Percentiles rank a stretch among this genome's conserved stretches.
phyloP scores from a whole-genome alignment of 768 basidiomycete genomes.

The Kwoniella europaea region DNA sequence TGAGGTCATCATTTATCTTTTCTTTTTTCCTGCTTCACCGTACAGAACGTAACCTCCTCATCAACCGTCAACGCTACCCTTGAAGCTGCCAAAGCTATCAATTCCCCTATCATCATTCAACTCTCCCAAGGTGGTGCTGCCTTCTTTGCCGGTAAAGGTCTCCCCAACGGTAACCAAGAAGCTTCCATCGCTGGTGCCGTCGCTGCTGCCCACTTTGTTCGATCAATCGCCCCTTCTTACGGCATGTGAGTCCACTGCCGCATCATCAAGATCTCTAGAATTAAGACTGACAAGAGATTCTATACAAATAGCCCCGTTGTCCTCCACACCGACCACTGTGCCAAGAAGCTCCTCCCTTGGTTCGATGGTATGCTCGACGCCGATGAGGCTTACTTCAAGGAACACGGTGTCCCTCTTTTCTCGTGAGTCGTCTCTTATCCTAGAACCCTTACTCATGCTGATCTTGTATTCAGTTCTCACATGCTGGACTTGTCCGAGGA shows the following conservation, averaged over 20 bases:
- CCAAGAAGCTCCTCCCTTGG: constrained; percentile 96
- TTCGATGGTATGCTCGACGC: constrained; percentile 98
- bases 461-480: constrained; percentile 67
- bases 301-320: constrained; percentile 77
- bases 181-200: constrained; percentile 91
- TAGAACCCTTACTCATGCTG: background rate
- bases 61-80: constrained; percentile 92
- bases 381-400: constrained; percentile 88
- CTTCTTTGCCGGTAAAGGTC: constrained; percentile 95
- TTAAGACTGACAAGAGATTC: background rate
- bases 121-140: constrained; percentile 96
- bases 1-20: background rate
- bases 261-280: background rate
- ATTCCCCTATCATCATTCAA: constrained; percentile 96
- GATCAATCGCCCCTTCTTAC: constrained; percentile 82
- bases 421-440: constrained; percentile 41
- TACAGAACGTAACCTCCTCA: constrained; percentile 85
- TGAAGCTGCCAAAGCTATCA: constrained; percentile 95
- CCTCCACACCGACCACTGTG: constrained; percentile 98
- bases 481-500: constrained; percentile 97
- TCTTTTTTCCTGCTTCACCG: too few species aligned
- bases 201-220: constrained; percentile 89
- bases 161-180: constrained; percentile 92
- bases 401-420: constrained; percentile 70
- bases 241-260: constrained; percentile 74